These are phyloP conservation scores for Fusarium kyushuense DNA, from an alignment of 2,329 filamentous ascomycete genomes.

Conservation along the genomic window DNA sequence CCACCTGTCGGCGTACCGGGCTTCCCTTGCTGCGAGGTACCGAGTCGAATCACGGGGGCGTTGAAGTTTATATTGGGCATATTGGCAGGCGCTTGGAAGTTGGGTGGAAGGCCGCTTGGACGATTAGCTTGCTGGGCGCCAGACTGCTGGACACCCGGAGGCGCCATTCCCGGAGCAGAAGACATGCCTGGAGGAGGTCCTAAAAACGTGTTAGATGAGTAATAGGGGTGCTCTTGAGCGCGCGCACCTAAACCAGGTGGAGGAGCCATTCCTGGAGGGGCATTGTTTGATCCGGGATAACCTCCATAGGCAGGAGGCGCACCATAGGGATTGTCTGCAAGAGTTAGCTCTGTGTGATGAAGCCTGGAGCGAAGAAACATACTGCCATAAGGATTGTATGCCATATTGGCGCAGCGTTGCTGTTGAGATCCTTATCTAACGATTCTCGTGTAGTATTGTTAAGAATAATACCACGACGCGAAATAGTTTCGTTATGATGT, in stretches of 20 bases:
- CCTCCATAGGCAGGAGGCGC: constrained; percentile 78
- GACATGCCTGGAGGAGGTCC: constrained; percentile 84
- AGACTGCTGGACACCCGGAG: constrained; percentile 81
- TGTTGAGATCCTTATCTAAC: not conserved
- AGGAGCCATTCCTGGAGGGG: constrained; percentile 76
- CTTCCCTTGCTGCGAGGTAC: constrained; percentile 79
- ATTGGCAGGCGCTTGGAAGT: constrained; percentile 89
- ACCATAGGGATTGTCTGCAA: constrained; percentile 71
- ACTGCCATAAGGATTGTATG: constrained; percentile 73
- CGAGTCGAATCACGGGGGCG: constrained; percentile 93
- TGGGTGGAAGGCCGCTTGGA: constrained; percentile 82
- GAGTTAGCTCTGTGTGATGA: constrained; percentile 15
- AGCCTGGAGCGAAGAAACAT: constrained; percentile 35
- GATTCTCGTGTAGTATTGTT: not conserved
- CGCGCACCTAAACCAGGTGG: constrained; percentile 84
- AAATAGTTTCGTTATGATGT: constrained; percentile 1
- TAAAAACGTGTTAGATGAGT: constrained; percentile 51
- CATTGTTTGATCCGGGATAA: constrained; percentile 70
- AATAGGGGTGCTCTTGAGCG: not conserved
- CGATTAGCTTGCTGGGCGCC: constrained; percentile 81
- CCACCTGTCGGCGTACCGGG: constrained; percentile 59
- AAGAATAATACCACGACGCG: not conserved
- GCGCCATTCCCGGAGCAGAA: constrained; percentile 82
- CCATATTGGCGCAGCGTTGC: constrained; percentile 56
- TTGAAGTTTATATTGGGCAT: constrained; percentile 99